Evolutionary conservation across 306 rosid genomes (phyloP).

Genomic region (Glycine latifolia): DNA sequence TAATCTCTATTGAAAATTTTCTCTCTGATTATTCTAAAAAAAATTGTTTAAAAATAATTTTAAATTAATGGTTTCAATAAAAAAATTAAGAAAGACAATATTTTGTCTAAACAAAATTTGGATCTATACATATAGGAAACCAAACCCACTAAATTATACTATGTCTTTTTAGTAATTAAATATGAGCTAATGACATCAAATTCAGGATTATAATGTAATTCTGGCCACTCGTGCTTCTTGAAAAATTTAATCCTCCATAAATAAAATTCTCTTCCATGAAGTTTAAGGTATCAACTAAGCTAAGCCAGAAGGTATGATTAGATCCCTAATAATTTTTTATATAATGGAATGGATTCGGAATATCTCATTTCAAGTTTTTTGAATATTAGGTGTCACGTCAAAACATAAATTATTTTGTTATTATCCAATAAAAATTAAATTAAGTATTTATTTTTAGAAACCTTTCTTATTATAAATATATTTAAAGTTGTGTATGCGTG

Average conservation of each 20-base stretch:
- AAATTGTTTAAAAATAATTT: not conserved
- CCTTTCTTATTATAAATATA: not conserved
- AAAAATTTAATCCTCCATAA: not conserved
- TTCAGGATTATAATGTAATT: conserved; percentile 4
- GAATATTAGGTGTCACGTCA: conserved; percentile 3
- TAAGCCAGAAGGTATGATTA: not conserved
- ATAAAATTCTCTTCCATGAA: not conserved
- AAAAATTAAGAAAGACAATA: not conserved
- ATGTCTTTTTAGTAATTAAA: not conserved
- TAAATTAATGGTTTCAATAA: not conserved
- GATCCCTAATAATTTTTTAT: not conserved
- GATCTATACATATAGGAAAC: not conserved
- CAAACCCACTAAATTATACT: too few species aligned
- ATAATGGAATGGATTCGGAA: conserved; percentile 13
- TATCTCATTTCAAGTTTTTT: conserved; percentile 4
- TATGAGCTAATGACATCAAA: not conserved
- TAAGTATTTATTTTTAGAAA: conserved; percentile 1
- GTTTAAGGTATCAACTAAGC: not conserved
- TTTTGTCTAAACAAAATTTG: not conserved
- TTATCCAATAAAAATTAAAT: not conserved
- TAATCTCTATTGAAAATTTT: not conserved
- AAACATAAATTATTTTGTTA: not conserved
- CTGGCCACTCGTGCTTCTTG: not conserved
- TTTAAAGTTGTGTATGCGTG: not conserved
- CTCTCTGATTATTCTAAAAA: not conserved